Conservation (phyloP, 148 eudicot species). For the Agrostemma githago region DNA sequence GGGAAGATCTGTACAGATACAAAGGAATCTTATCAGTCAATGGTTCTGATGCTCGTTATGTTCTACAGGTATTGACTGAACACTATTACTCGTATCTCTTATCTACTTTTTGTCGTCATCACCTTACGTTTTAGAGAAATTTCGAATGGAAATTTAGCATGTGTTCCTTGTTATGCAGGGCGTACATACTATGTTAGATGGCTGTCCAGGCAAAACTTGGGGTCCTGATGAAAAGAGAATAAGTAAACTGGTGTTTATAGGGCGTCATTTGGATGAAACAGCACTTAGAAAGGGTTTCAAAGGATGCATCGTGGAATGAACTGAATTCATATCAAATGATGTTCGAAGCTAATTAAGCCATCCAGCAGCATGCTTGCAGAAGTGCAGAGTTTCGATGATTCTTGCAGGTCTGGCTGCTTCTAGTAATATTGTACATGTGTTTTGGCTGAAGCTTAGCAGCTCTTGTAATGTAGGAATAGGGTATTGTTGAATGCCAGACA, state of each 20-base stretch:
- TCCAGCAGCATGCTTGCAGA: background rate
- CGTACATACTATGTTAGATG: conserved; percentile 77
- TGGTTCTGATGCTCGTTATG: conserved; percentile 65
- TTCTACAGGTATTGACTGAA: conserved; percentile 56
- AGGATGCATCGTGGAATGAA: conserved; percentile 58
- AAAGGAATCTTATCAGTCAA: conserved; percentile 77
- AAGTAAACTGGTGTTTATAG: conserved; percentile 82
- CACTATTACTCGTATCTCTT: background rate
- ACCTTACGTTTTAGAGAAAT: background rate
- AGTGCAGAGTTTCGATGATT: background rate
- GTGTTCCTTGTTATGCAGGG: conserved; percentile 45
- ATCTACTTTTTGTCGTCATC: background rate
- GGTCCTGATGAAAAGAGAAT: conserved; percentile 70
- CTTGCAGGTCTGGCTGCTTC: background rate
- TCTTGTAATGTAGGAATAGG: background rate
- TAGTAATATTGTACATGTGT: background rate
- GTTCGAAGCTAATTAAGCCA: background rate
- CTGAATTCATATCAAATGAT: background rate
- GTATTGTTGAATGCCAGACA: background rate
- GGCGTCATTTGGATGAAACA: conserved; percentile 77
- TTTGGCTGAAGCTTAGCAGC: background rate
- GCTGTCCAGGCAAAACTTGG: conserved; percentile 90
- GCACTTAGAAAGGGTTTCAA: conserved; percentile 73
- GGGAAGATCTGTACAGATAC: conserved; percentile 85
- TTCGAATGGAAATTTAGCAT: background rate